Evolutionary conservation across 495 filamentous ascomycete genomes (phyloP).

Genomic region (Neurospora terricola): DNA sequence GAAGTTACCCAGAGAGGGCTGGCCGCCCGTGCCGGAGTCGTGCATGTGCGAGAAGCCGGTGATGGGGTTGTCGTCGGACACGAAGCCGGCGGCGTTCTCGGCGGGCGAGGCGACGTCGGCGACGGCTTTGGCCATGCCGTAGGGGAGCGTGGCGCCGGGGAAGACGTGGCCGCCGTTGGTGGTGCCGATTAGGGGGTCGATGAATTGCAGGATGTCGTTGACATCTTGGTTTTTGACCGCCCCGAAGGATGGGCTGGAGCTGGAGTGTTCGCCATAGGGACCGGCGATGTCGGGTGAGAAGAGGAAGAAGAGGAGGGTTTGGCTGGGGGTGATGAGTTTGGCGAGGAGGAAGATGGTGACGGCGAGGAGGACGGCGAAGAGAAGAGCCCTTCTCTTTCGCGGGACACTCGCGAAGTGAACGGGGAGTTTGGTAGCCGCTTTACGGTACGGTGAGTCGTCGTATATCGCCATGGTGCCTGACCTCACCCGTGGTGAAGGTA

Average conservation of each 20-base stretch:
- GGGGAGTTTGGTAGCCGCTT: slow-evolving; percentile 14
- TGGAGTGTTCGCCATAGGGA: slow-evolving; percentile 1
- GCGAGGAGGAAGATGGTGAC: slow-evolving; percentile 20
- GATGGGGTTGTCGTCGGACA: slow-evolving; percentile 43
- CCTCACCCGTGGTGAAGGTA: neutral
- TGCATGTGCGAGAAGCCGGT: slow-evolving; percentile 55
- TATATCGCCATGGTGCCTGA: neutral
- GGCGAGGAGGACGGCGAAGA: slow-evolving; percentile 20
- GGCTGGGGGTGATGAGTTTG: slow-evolving; percentile 8
- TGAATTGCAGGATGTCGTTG: slow-evolving; percentile 27
- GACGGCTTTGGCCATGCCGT: slow-evolving; percentile 62
- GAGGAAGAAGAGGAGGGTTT: slow-evolving; percentile 10
- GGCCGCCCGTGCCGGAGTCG: slow-evolving; percentile 48
- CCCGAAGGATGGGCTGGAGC: too few species aligned
- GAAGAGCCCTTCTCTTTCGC: slow-evolving; percentile 25
- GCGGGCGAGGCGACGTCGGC: slow-evolving; percentile 45
- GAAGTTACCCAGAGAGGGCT: slow-evolving; percentile 67
- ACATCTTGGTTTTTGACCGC: neutral
- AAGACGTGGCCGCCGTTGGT: slow-evolving; percentile 63
- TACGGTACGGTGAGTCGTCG: slow-evolving; percentile 11
- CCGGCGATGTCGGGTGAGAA: slow-evolving; percentile 18
- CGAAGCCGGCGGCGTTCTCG: slow-evolving; percentile 60
- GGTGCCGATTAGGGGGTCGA: slow-evolving; percentile 53
- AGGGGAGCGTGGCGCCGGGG: slow-evolving; percentile 59
- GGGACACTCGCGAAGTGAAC: slow-evolving; percentile 24